phyloP scores from a whole-genome alignment of 169 alveolate genomes.

The Cryptosporidium ubiquitum region DNA sequence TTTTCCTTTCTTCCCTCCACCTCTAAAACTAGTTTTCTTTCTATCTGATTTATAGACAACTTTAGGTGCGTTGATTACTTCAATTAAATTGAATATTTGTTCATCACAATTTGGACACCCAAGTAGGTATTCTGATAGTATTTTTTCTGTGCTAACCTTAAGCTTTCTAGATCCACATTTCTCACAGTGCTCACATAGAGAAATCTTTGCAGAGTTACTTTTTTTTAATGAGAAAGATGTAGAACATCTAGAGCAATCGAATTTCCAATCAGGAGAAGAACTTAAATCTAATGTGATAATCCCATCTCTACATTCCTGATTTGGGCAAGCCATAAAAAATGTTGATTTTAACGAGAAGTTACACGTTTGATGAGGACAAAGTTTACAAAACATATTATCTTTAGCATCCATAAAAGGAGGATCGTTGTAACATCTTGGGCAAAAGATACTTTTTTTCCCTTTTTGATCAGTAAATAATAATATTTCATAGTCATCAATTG shows the following conservation, averaged over 20 bases:
- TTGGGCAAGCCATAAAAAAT: slow-evolving; percentile 58
- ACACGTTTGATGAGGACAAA: slow-evolving; percentile 49
- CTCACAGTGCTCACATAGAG: not conserved
- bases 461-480: slow-evolving; percentile 74
- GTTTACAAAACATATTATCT: slow-evolving; percentile 25
- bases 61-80: not conserved
- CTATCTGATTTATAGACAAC: not conserved
- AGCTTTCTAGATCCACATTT: slow-evolving; percentile 57
- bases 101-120: slow-evolving; percentile 61
- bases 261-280: slow-evolving; percentile 61
- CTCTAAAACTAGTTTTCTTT: not conserved
- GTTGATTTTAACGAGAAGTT: slow-evolving; percentile 27
- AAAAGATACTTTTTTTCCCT: slow-evolving; percentile 78
- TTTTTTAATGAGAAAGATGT: not conserved
- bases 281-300: slow-evolving; percentile 31
- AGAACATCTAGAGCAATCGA: slow-evolving; percentile 39
- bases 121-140: not conserved
- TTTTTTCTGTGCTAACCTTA: not conserved
- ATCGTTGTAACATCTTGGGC: slow-evolving; percentile 84
- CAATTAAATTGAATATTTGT: slow-evolving; percentile 3
- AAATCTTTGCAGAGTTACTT: not conserved
- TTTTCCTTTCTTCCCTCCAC: slow-evolving; percentile 8
- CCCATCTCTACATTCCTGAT: slow-evolving; percentile 24
- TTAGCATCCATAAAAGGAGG: slow-evolving; percentile 80
- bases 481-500: slow-evolving; percentile 84